Base-by-base conservation (phyloP, 352 stramenopile species). In the Globisporangium acanthophoron region DNA sequence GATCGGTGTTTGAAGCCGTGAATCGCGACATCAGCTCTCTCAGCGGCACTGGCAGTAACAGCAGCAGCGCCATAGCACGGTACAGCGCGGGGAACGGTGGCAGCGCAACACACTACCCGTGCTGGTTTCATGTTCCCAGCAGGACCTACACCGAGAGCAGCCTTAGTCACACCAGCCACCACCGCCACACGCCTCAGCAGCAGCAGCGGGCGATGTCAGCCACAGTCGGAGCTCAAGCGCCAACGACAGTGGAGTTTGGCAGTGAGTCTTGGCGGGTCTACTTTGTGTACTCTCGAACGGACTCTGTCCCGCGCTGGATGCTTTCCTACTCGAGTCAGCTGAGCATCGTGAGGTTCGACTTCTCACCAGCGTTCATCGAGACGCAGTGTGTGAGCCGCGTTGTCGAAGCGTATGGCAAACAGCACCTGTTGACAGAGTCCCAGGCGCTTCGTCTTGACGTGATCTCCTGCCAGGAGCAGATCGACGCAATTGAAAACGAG, bases 401-500 rank as follows among this genome's bases (percentile, higher is more conserved):
- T 8, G 21, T 80, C 2, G 70, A 80, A n/a, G 57, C 64, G 1
- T 58, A 66, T 33, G 61, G 59, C 5, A 62, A 69, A 7, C 62
- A 59, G n/a, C 67, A 80, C 6, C 47, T 73, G 3, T 46, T 85
- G 5, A 90, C 75, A 0, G 75, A 86, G 50, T 77, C 86, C 5
- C 65, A 76, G 15, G 59, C 74, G 5, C 58, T 88, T 0, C 58
- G 72, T 20, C 37, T 77, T 5, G 78, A 88, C n/a, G 70, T 69
- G 39, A 45, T 85, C 3, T 50, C 71, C 15, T 84, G 66, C 31
- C 66, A 86, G 6, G 72, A 87, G 40, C 80, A 90, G 52, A 74
- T 83, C 5, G 66, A 74, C 16, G 69, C 66, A 0, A 67, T 90
- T 4, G 80, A 90, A 53, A 73, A 78, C 50, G 76, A 90, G 18